A percentile compares a stretch with the other conserved stretches of the same genome.
phyloP scores from a whole-genome alignment of 768 basidiomycete genomes.

The Termitomyces sp. region DNA sequence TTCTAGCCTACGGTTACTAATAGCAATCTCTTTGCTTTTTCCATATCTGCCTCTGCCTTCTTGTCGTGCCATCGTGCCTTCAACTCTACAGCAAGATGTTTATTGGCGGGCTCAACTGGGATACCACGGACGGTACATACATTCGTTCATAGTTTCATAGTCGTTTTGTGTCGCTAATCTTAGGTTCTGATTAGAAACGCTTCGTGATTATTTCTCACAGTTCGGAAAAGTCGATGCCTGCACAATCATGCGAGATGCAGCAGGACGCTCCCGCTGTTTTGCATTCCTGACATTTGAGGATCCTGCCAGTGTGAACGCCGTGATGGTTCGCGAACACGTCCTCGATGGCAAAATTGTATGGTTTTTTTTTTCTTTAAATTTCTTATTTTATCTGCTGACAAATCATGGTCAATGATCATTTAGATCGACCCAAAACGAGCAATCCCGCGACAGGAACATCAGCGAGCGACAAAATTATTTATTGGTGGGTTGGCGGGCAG shows the following conservation, averaged over 20 bases:
- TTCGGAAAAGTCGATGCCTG: constrained; percentile 97
- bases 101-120: constrained; percentile 99
- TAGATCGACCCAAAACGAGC: constrained; percentile 99
- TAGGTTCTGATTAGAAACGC: constrained; percentile 49
- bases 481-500: constrained; percentile 91
- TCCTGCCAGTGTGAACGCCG: constrained; percentile 87
- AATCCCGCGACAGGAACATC: constrained; percentile 94
- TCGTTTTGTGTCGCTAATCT: constrained; percentile 35
- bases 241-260: constrained; percentile 97
- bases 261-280: constrained; percentile 93
- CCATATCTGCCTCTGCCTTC: constrained; percentile 28
- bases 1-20: constrained; percentile 80
- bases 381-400: background rate
- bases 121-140: constrained; percentile 94
- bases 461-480: constrained; percentile 90
- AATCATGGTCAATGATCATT: background rate
- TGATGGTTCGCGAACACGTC: constrained; percentile 92
- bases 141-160: constrained; percentile 23
- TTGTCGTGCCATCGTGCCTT: constrained; percentile 13
- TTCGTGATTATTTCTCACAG: constrained; percentile 87
- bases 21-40: constrained; percentile 57
- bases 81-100: constrained; percentile 89
- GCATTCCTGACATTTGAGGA: constrained; percentile 97
- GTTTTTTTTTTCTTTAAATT: constrained; percentile 8
- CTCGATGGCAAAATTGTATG: constrained; percentile 97